A percentile compares a stretch with the other conserved stretches of the same genome.
These are phyloP conservation scores for Gloeophyllum trabeum DNA, from an alignment of 768 basidiomycete genomes.

Conservation along the genomic window DNA sequence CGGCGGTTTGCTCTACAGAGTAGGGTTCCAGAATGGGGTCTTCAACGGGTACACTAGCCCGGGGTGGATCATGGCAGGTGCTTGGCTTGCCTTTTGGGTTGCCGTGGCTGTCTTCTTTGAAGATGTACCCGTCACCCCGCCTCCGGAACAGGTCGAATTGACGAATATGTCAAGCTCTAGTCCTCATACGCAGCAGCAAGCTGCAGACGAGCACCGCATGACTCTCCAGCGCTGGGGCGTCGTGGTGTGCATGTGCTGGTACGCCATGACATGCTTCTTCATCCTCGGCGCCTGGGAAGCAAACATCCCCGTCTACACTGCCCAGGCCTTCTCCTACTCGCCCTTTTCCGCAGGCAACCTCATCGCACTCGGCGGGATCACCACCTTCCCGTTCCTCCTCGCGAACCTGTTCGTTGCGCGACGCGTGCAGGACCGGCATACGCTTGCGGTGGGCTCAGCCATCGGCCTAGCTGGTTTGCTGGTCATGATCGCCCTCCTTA, in stretches of 20 bases:
- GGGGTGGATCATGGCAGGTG: constrained; percentile 49
- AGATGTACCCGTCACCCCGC: constrained; percentile 17
- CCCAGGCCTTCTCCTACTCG: constrained; percentile 34
- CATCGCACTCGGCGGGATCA: constrained; percentile 54
- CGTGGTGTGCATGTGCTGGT: constrained; percentile 57
- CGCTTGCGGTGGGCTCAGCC: constrained; percentile 38
- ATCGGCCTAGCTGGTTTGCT: constrained; percentile 43
- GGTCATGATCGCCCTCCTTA: constrained; percentile 35
- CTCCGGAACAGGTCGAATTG: constrained; percentile 1
- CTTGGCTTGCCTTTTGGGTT: constrained; percentile 43
- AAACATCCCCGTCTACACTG: constrained; percentile 49
- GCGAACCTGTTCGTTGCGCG: constrained; percentile 45
- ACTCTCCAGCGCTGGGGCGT: constrained; percentile 36
- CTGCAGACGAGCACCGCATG: constrained; percentile 2
- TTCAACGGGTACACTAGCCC: constrained; percentile 65
- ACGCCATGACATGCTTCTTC: constrained; percentile 60
- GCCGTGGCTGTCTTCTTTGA: constrained; percentile 19
- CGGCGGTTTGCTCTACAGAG: constrained; percentile 49
- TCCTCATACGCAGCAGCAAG: neutral
- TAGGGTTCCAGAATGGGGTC: constrained; percentile 40
- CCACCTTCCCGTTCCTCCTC: constrained; percentile 57
- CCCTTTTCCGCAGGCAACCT: constrained; percentile 60
- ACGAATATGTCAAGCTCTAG: neutral
- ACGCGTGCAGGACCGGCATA: constrained; percentile 48
- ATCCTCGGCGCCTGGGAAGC: constrained; percentile 61